These are phyloP conservation scores for Mortierella hygrophila DNA, from an alignment of 192 early-diverging fungal genomes.

Conservation along the genomic window DNA sequence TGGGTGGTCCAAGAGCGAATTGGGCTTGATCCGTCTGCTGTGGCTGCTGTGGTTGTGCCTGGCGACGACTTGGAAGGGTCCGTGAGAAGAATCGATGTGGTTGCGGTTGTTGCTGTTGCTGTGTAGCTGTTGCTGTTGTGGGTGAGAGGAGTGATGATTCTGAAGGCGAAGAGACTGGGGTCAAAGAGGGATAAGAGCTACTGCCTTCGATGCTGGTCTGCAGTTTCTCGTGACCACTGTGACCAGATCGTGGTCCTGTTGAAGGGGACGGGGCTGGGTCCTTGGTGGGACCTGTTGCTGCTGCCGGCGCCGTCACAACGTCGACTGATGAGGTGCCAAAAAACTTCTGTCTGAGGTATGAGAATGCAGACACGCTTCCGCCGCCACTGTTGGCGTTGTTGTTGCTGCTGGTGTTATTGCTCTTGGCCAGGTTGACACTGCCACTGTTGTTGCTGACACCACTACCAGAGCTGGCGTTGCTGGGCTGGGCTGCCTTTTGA, in stretches of 20 bases:
- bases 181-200: background rate
- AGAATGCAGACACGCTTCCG: slow-evolving; percentile 30
- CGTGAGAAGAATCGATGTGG: slow-evolving; percentile 7
- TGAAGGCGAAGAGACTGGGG: background rate
- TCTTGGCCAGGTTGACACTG: background rate
- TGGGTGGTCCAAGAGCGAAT: background rate
- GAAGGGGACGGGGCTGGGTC: background rate
- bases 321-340: slow-evolving; percentile 33
- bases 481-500: slow-evolving; percentile 16
- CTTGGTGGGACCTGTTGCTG: background rate
- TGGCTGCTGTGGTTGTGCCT: background rate
- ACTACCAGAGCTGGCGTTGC: slow-evolving; percentile 19
- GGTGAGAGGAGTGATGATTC: background rate
- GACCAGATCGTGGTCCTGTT: background rate
- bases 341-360: slow-evolving; percentile 32
- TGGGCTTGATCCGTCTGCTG: slow-evolving; percentile 27
- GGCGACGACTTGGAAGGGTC: background rate
- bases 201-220: background rate
- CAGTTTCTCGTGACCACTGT: slow-evolving; percentile 4
- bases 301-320: background rate
- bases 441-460: slow-evolving; percentile 3
- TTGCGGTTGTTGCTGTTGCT: background rate
- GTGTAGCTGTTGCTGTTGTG: background rate
- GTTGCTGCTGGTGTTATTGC: background rate
- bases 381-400: background rate